Percentiles rank a stretch among this genome's conserved stretches.
Conservation (phyloP, 208 protist species). For the Leishmania tropica region DNA sequence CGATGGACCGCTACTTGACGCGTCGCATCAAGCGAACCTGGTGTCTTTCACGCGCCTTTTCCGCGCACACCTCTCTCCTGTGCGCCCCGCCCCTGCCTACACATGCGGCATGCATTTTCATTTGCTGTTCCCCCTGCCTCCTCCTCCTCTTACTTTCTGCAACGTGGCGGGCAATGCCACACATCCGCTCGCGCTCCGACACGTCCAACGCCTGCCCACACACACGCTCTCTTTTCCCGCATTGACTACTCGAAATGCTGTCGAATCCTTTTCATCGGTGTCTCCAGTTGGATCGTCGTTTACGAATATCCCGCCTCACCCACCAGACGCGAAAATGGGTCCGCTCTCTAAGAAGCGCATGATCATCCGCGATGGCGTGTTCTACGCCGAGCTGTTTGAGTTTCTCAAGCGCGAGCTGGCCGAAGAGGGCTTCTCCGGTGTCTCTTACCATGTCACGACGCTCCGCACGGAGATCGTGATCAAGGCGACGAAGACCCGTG, state of each 20-base stretch:
- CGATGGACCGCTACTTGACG: background rate
- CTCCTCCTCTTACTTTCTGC: background rate
- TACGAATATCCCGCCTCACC: background rate
- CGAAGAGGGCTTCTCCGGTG: slow-evolving; percentile 97
- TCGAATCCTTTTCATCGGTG: background rate
- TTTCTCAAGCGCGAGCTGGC: slow-evolving; percentile 98
- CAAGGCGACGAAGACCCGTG: slow-evolving; percentile 96
- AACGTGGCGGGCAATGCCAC: background rate
- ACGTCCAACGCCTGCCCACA: background rate
- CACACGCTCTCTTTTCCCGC: background rate
- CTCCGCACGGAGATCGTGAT: slow-evolving; percentile 99
- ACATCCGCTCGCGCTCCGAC: background rate
- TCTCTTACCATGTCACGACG: slow-evolving; percentile 97
- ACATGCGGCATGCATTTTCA: background rate
- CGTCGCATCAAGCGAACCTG: background rate
- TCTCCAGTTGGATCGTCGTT: slow-evolving; percentile 25
- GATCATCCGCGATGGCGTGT: slow-evolving; percentile 99
- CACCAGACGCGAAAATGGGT: slow-evolving; percentile 51
- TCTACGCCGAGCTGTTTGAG: slow-evolving; percentile 99
- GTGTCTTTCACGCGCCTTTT: background rate
- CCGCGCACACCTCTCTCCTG: background rate
- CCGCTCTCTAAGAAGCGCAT: slow-evolving; percentile 93
- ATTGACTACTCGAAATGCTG: background rate
- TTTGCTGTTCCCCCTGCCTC: background rate
- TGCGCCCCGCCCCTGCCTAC: background rate